phyloP scores from a whole-genome alignment of 2,329 filamentous ascomycete genomes.

The Macrophomina phaseolina region DNA sequence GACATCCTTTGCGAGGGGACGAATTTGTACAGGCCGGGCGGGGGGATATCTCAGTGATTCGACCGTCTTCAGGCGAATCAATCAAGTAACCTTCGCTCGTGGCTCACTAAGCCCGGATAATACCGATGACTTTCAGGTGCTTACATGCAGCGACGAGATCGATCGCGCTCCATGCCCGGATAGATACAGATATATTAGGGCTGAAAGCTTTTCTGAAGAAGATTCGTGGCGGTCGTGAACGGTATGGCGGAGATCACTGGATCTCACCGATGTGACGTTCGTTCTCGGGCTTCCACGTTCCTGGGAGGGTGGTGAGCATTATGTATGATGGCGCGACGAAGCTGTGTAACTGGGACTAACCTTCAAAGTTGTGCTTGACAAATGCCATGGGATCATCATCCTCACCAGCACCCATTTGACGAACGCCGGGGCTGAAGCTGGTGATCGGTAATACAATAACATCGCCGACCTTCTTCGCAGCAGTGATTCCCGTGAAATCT shows the following conservation, averaged over 20 bases:
- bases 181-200: slow-evolving; percentile 19
- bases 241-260: not conserved
- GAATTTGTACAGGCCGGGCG: not conserved
- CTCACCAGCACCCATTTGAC: slow-evolving; percentile 89
- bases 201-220: slow-evolving; percentile 23
- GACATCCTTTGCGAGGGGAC: not conserved
- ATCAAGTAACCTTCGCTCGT: not conserved
- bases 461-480: slow-evolving; percentile 86
- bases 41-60: not conserved
- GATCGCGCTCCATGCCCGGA: slow-evolving; percentile 20
- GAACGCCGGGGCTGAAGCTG: slow-evolving; percentile 92
- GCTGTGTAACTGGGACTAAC: slow-evolving; percentile 57
- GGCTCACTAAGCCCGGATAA: not conserved
- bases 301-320: slow-evolving; percentile 47
- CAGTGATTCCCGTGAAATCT: slow-evolving; percentile 87
- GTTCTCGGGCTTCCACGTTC: slow-evolving; percentile 76
- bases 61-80: not conserved
- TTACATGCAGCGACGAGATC: slow-evolving; percentile 4
- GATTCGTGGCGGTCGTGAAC: slow-evolving; percentile 27
- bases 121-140: not conserved
- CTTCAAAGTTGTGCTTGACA: slow-evolving; percentile 96
- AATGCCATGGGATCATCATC: slow-evolving; percentile 94
- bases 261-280: slow-evolving; percentile 69
- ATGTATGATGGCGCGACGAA: not conserved
- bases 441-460: slow-evolving; percentile 94